Percentiles rank a stretch among this genome's conserved stretches.
These are phyloP conservation scores for Rhizopogon sp. DNA, from an alignment of 768 basidiomycete species.

Conservation along the genomic window DNA sequence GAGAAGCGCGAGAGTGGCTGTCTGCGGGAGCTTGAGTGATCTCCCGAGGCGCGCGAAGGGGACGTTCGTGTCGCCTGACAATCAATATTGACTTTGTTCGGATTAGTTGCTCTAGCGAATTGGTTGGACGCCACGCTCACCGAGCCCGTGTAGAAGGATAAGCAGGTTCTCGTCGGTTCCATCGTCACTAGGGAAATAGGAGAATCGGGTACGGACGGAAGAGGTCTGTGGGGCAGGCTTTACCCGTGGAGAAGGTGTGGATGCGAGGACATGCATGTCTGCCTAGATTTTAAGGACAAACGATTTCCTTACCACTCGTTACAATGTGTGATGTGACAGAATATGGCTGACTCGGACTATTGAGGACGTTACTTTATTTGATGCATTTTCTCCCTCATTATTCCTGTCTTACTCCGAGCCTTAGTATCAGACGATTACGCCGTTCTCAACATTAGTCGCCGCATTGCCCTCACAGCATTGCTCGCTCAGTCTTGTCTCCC, in stretches of 20 bases:
- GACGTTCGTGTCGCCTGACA: conserved; percentile 69
- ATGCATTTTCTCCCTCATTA: no score
- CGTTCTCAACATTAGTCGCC: no score
- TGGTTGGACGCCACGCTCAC: conserved; percentile 33
- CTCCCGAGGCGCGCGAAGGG: conserved; percentile 75
- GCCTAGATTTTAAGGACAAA: neutral
- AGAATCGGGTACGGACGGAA: conserved; percentile 51
- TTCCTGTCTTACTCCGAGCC: no score
- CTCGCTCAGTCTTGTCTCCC: no score
- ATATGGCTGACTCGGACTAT: no score
- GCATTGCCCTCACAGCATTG: no score
- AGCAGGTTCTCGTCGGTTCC: conserved; percentile 85
- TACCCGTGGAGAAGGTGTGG: conserved; percentile 22
- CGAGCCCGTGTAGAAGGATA: conserved; percentile 81
- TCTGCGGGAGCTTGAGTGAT: conserved; percentile 82
- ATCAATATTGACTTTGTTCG: neutral
- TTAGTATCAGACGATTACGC: no score
- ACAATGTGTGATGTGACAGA: no score
- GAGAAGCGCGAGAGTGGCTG: conserved; percentile 75
- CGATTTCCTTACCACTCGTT: no score
- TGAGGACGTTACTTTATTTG: no score
- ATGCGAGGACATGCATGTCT: conserved; percentile 15
- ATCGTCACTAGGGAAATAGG: conserved; percentile 71
- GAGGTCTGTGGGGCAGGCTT: conserved; percentile 47
- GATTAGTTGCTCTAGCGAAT: neutral